phyloP scores from a whole-genome alignment of 2,329 filamentous ascomycete species.

The Fusarium falciforme region DNA sequence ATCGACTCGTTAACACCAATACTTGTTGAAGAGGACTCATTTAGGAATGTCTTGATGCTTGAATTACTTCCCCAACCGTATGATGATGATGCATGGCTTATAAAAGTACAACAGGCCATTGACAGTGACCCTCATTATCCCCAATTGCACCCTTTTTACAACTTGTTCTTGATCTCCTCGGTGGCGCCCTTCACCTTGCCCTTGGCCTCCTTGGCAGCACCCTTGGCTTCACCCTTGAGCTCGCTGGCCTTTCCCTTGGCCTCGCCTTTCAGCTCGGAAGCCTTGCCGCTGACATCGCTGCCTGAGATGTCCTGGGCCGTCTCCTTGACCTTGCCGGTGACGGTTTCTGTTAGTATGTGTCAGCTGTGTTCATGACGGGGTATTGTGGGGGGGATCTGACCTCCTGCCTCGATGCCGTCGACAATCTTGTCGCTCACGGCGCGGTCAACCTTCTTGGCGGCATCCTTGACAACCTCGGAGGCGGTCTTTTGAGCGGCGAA shows the following conservation, averaged over 20 bases:
- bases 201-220: constrained; percentile 52
- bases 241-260: constrained; percentile 53
- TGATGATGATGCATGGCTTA: constrained; percentile 31
- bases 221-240: constrained; percentile 57
- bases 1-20: neutral
- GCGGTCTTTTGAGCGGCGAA: constrained; percentile 59
- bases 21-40: neutral
- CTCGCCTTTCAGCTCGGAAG: constrained; percentile 52
- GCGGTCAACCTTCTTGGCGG: constrained; percentile 68
- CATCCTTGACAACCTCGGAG: constrained; percentile 68
- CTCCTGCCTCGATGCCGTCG: constrained; percentile 68
- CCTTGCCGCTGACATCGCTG: constrained; percentile 48
- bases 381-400: constrained; percentile 53
- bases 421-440: constrained; percentile 71
- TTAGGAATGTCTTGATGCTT: constrained; percentile 12
- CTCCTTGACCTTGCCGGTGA: constrained; percentile 62
- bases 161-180: constrained; percentile 35
- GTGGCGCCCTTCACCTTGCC: constrained; percentile 46
- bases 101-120: constrained; percentile 31
- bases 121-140: constrained; percentile 21
- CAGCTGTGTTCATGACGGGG: neutral
- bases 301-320: constrained; percentile 48
- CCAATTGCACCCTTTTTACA: constrained; percentile 19
- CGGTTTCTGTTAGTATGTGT: constrained; percentile 46
- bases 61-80: constrained; percentile 25